A percentile compares a stretch with the other conserved stretches of the same genome.
Conservation (phyloP, 129 eudicot genomes). For the Calendula officinalis region DNA sequence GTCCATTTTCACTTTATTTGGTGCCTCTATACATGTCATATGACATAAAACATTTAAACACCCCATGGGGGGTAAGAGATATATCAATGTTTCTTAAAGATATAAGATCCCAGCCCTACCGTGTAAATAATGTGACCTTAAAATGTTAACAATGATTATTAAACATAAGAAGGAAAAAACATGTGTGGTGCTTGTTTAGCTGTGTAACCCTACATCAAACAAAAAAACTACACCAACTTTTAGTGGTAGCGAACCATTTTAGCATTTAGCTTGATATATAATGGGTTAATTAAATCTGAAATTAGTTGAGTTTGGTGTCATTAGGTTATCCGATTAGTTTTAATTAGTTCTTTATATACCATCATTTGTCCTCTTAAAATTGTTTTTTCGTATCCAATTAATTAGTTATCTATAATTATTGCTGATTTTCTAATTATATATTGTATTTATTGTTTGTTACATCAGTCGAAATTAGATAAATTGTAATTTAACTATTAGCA, state of each 20-base stretch:
- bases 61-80: conserved; percentile 7
- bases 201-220: conserved; percentile 17
- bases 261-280: conserved; percentile 18
- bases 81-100: conserved; percentile 6
- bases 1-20: neutral
- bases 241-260: conserved; percentile 21
- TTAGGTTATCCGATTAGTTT: conserved; percentile 10
- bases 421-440: too few relatives aligned
- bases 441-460: too few relatives aligned
- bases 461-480: too few relatives aligned
- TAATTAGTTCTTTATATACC: neutral
- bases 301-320: conserved; percentile 23
- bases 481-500: too few relatives aligned
- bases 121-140: neutral
- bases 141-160: conserved; percentile 10
- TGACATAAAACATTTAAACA: conserved; percentile 12
- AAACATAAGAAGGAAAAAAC: conserved; percentile 11
- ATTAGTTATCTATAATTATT: neutral
- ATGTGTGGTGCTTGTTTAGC: conserved; percentile 8
- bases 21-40: conserved; percentile 5
- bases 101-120: conserved; percentile 8
- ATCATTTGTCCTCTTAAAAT: neutral
- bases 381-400: conserved; percentile 6
- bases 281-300: neutral
- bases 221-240: conserved; percentile 10